Base-by-base conservation (phyloP, 2,329 filamentous ascomycete species). In the Trichoderma atrobrunneum region DNA sequence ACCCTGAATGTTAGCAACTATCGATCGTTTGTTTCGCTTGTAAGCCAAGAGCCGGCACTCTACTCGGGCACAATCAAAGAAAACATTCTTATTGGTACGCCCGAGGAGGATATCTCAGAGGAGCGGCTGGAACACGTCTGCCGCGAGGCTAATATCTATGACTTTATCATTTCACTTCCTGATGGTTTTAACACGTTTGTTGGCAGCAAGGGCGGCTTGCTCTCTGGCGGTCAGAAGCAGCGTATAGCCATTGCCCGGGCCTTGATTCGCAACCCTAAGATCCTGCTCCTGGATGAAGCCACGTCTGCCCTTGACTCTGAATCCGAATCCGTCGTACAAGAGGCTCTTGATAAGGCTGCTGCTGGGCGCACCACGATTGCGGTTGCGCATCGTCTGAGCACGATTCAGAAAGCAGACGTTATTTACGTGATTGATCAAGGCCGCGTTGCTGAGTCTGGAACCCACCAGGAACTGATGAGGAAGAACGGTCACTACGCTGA, bases 391-490 rank as follows among this genome's bases (percentile, higher is more conserved):
- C 87, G 96, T 28, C 84, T 99, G 7, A 94, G 91, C 78, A 98
- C 96, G 0, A 98, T 98, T 73, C 94, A 97, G 80, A 95, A 96
- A 80, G 95, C 95, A 0, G 95, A 98, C 79, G 84, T 95, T 63
- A 98, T 98, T 77, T 98, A 97, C 75, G 95, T 98, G n/a, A 96
- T 98, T 79, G 95, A 98, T 80, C 91, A 93, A 77, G 96, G 95
- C 8, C 88, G 89, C 73, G 89, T 98, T 57, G 92, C 97, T 1
- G 95, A 98, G 84, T 88, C 89, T 76, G 95, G 95, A 6, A 94
- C 90, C 10, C 95, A 98, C 79, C 78, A 84, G 0, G 92, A 94
- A 78, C 80, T 95, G 77, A 90, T 93, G 87, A 87, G 85, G 75
- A 87, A 85, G 79, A 89, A 90, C 74, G 92, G 92, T 4, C 86